These are phyloP conservation scores for Austropuccinia psidii DNA, from an alignment of 1,284 basidiomycete genomes.

Conservation along the genomic window DNA sequence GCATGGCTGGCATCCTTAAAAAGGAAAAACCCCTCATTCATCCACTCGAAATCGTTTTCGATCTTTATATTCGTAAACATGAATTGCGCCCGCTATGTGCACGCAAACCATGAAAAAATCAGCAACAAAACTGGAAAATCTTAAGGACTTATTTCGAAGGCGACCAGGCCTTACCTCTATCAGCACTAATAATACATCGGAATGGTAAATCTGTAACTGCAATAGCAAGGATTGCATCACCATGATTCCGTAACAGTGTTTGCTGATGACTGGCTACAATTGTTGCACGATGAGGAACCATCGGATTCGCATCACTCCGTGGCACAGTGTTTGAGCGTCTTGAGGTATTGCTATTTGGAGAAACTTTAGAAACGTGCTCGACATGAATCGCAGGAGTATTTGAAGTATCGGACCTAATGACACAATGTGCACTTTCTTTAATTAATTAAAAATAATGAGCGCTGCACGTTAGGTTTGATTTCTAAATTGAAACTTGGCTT, in stretches of 20 bases:
- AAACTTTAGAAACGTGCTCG: constrained; percentile 11
- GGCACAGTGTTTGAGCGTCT: constrained; percentile 17
- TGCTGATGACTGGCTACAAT: constrained; percentile 71
- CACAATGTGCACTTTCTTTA: background rate
- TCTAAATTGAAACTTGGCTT: constrained; percentile 37
- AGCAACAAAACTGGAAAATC: too few species aligned
- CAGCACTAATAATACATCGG: constrained; percentile 74
- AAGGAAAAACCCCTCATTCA: too few species aligned
- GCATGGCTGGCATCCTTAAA: too few species aligned
- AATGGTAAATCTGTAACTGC: constrained; percentile 78
- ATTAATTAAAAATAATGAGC: background rate
- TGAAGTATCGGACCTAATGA: constrained; percentile 21
- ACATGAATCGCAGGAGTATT: constrained; percentile 37
- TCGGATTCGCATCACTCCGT: too few species aligned
- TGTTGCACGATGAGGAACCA: constrained; percentile 59
- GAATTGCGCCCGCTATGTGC: constrained; percentile 13
- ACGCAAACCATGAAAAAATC: background rate
- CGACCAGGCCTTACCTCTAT: constrained; percentile 50
- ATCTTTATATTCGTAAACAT: constrained; percentile 25
- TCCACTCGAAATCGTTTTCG: background rate
- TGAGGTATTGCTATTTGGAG: constrained; percentile 8
- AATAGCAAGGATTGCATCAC: constrained; percentile 71
- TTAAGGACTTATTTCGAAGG: too few species aligned
- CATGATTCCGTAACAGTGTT: constrained; percentile 65
- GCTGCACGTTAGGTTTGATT: background rate